phyloP scores from a whole-genome alignment of 1,284 basidiomycete genomes.

The Cutaneotrichosporon mucoides region DNA sequence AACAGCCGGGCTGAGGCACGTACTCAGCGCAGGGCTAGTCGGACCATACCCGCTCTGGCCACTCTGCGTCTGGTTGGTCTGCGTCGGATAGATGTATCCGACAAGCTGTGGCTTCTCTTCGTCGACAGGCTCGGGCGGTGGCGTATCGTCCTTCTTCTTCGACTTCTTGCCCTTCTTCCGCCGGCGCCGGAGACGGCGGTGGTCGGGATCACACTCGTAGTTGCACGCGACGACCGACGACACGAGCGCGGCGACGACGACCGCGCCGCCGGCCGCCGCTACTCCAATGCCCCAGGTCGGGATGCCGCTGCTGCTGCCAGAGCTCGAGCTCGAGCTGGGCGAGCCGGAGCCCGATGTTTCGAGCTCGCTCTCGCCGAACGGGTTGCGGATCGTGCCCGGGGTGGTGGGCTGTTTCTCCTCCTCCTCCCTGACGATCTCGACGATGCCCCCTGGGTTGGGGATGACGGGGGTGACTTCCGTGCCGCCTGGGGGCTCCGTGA shows the following conservation, averaged over 20 bases:
- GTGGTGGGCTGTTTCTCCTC: too few species aligned
- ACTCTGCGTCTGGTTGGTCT: background rate
- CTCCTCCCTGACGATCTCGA: too few species aligned
- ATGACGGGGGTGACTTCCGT: too few species aligned
- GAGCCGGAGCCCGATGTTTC: too few species aligned
- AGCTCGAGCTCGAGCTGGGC: background rate
- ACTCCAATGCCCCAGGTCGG: conserved; percentile 1
- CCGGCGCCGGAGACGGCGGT: background rate
- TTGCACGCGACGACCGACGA: background rate
- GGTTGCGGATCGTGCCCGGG: too few species aligned
- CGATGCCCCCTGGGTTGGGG: too few species aligned
- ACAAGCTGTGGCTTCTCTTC: background rate
- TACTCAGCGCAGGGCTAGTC: background rate
- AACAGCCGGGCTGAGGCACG: background rate
- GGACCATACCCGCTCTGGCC: background rate
- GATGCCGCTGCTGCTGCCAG: background rate
- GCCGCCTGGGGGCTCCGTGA: too few species aligned
- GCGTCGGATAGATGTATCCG: background rate
- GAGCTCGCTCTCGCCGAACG: too few species aligned
- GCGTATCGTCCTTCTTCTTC: background rate
- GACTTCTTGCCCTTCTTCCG: background rate
- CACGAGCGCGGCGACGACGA: background rate
- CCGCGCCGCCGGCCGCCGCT: background rate
- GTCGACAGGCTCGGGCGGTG: background rate
- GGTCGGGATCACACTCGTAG: background rate